Evolutionary conservation across 2,329 filamentous ascomycete species (phyloP).

Genomic region (Westerdykella sp.): DNA sequence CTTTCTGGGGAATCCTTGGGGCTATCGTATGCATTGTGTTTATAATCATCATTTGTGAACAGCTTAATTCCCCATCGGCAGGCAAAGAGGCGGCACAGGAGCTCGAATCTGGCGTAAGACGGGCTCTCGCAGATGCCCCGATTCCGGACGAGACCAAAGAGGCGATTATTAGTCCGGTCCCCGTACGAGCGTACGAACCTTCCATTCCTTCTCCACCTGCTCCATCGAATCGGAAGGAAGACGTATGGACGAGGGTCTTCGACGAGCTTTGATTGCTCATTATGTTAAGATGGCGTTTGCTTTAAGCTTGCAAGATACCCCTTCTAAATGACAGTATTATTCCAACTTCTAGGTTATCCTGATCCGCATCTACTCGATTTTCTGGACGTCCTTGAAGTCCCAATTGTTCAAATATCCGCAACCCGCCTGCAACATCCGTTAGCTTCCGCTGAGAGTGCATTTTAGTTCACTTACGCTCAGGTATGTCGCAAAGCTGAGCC

Average conservation of each 20-base stretch:
- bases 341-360: no score
- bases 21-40: conserved; percentile 42
- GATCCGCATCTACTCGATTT: neutral
- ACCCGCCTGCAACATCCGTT: conserved; percentile 22
- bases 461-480: conserved; percentile 51
- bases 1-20: conserved; percentile 55
- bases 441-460: conserved; percentile 4
- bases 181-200: neutral
- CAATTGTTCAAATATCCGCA: conserved; percentile 38
- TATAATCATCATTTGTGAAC: conserved; percentile 39
- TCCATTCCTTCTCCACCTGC: neutral
- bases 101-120: conserved; percentile 15
- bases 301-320: no score
- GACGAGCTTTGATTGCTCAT: conserved; percentile 12
- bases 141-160: conserved; percentile 32
- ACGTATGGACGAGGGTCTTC: conserved; percentile 11
- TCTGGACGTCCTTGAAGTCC: conserved; percentile 23
- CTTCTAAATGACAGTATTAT: no score
- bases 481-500: conserved; percentile 85
- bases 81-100: conserved; percentile 4
- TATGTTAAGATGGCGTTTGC: neutral
- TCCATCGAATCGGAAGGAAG: conserved; percentile 2
- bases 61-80: conserved; percentile 18
- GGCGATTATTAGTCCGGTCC: conserved; percentile 15
- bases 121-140: conserved; percentile 21